phyloP scores from a whole-genome alignment of 345 rosid species.

The Geranium rotundifolium region DNA sequence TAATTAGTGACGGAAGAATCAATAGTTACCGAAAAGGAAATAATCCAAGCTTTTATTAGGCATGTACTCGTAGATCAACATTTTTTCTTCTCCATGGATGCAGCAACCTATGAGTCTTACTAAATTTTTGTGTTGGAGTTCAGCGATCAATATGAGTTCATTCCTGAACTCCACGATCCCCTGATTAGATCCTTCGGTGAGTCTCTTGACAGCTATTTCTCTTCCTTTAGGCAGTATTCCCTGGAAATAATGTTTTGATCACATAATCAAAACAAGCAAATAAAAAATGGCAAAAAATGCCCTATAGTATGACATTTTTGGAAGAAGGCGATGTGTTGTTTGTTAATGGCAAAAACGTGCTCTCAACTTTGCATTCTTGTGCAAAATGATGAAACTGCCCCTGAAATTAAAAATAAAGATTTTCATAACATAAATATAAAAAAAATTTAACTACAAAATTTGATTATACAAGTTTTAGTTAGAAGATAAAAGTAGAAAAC shows the following conservation, averaged over 20 bases:
- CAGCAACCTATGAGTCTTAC: not conserved
- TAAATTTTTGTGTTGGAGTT: not conserved
- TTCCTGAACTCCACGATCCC: not conserved
- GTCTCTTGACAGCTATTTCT: not conserved
- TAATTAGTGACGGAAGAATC: too few relatives aligned
- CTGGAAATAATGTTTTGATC: not conserved
- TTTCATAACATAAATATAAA: too few relatives aligned
- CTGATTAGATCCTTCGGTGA: not conserved
- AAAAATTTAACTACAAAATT: too few relatives aligned
- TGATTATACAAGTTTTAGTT: too few relatives aligned
- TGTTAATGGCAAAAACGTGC: too few relatives aligned
- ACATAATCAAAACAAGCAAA: not conserved
- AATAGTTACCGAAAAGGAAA: not conserved
- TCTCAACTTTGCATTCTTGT: too few relatives aligned
- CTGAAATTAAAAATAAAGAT: too few relatives aligned
- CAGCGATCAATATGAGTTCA: not conserved
- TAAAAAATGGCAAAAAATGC: too few relatives aligned
- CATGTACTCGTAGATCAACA: not conserved
- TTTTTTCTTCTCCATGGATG: not conserved
- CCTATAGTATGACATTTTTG: too few relatives aligned
- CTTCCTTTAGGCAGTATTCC: not conserved
- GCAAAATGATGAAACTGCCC: too few relatives aligned
- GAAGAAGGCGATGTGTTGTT: too few relatives aligned
- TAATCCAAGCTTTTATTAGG: not conserved
- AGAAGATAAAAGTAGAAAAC: too few relatives aligned